These are phyloP conservation scores for Saccharomycopsis hybrid DNA, from an alignment of 1,139 yeast species.

Conservation along the genomic window DNA sequence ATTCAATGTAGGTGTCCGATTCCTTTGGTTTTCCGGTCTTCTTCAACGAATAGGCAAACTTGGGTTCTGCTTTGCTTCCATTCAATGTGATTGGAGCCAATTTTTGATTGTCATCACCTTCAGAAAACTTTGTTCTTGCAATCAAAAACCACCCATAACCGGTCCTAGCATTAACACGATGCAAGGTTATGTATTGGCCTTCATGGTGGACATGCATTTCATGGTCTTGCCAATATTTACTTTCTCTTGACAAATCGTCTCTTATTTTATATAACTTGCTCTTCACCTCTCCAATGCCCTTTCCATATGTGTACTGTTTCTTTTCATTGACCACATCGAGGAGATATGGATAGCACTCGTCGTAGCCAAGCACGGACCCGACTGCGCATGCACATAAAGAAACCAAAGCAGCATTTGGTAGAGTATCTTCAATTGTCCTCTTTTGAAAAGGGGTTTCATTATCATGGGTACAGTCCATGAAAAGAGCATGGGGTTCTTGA, in stretches of 20 bases:
- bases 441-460: conserved; percentile 85
- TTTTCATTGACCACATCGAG: conserved; percentile 77
- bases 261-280: conserved; percentile 52
- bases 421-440: conserved; percentile 88
- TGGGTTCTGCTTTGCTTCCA: conserved; percentile 59
- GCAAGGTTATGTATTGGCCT: conserved; percentile 87
- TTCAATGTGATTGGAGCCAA: conserved; percentile 56
- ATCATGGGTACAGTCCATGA: conserved; percentile 98
- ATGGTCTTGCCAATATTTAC: conserved; percentile 64
- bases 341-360: conserved; percentile 80
- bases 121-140: conserved; percentile 73
- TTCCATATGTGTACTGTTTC: conserved; percentile 52
- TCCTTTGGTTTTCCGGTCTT: conserved; percentile 45
- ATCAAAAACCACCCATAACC: conserved; percentile 88
- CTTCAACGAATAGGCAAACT: conserved; percentile 53
- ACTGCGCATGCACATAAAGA: conserved; percentile 91
- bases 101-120: conserved; percentile 38
- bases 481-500: conserved; percentile 81
- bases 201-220: conserved; percentile 95
- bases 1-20: conserved; percentile 36
- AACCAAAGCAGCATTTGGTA: conserved; percentile 91
- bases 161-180: conserved; percentile 73
- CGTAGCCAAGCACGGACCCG: conserved; percentile 92
- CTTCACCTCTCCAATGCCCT: conserved; percentile 74
- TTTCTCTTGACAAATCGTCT: conserved; percentile 54